These are phyloP conservation scores for Epichloe hybrida DNA, from an alignment of 2,329 filamentous ascomycete genomes.

Conservation along the genomic window DNA sequence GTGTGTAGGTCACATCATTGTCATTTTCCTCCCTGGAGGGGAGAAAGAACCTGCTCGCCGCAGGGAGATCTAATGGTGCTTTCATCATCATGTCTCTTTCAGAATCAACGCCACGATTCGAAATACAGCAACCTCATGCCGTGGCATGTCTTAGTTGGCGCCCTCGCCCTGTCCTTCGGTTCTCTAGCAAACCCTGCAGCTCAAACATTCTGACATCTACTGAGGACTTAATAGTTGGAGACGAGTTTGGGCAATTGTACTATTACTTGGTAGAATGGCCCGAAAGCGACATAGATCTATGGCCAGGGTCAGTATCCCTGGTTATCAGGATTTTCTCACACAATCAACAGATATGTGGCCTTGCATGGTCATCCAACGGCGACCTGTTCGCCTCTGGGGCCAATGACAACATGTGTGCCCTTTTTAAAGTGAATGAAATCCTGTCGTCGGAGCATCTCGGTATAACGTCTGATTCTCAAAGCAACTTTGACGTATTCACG, in stretches of 20 bases:
- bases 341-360: conserved; percentile 78
- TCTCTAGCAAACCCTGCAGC: conserved; percentile 35
- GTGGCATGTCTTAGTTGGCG: conserved; percentile 76
- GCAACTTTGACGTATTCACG: background rate
- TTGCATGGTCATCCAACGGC: conserved; percentile 75
- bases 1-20: conserved; percentile 62
- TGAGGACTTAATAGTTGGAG: conserved; percentile 78
- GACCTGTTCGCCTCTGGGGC: conserved; percentile 72
- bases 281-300: conserved; percentile 50
- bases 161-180: conserved; percentile 42
- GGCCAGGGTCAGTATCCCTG: conserved; percentile 66
- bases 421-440: conserved; percentile 59
- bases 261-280: conserved; percentile 89
- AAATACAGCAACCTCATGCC: conserved; percentile 55
- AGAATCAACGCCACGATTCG: conserved; percentile 58
- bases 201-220: conserved; percentile 42
- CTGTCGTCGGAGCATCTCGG: conserved; percentile 15
- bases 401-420: conserved; percentile 80
- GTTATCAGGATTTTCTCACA: conserved; percentile 68
- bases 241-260: conserved; percentile 70
- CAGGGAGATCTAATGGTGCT: conserved; percentile 65
- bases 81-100: conserved; percentile 67
- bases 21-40: conserved; percentile 75
- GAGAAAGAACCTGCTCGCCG: conserved; percentile 66
- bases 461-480: background rate